Percentiles rank a stretch among this genome's conserved stretches.
These are phyloP conservation scores for Basidioascus undulatus DNA, from an alignment of 768 basidiomycete species.

Conservation along the genomic window DNA sequence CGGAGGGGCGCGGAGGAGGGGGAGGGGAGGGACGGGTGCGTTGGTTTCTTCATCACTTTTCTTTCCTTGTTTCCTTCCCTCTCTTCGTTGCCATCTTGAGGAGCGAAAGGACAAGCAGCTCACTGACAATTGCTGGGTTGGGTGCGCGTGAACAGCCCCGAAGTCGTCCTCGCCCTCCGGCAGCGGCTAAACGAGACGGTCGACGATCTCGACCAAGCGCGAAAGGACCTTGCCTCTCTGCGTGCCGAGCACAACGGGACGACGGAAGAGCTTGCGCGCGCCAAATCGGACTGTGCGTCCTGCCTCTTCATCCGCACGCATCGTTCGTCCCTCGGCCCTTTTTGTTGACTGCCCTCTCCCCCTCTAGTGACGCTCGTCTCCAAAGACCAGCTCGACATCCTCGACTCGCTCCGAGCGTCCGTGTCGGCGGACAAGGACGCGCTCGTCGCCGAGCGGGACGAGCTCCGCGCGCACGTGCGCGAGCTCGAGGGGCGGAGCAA, in stretches of 20 bases:
- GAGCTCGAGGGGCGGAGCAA: conserved; percentile 58
- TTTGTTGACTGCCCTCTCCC: background rate
- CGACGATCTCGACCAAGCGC: conserved; percentile 47
- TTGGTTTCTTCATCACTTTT: background rate
- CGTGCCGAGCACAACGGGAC: conserved; percentile 41
- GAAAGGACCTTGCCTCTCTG: conserved; percentile 42
- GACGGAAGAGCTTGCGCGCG: conserved; percentile 46
- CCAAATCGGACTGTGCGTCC: conserved; percentile 53
- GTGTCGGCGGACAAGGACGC: conserved; percentile 65
- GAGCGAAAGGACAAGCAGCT: background rate
- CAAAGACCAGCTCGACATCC: conserved; percentile 78
- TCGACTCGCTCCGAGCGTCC: conserved; percentile 59
- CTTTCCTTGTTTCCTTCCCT: background rate
- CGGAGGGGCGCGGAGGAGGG: too few relatives aligned
- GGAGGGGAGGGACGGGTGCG: too few relatives aligned
- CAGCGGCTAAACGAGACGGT: conserved; percentile 69
- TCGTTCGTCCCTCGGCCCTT: too few relatives aligned
- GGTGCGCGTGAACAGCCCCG: conserved; percentile 31
- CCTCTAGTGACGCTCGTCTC: conserved; percentile 59
- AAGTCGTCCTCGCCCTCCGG: conserved; percentile 68
- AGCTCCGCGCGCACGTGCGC: conserved; percentile 38
- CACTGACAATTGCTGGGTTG: too few relatives aligned
- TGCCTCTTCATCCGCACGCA: background rate
- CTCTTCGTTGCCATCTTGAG: background rate
- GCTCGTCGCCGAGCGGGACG: conserved; percentile 42